Conservation (phyloP, 1,139 yeast species). For the Suhomyces guaymorum region DNA sequence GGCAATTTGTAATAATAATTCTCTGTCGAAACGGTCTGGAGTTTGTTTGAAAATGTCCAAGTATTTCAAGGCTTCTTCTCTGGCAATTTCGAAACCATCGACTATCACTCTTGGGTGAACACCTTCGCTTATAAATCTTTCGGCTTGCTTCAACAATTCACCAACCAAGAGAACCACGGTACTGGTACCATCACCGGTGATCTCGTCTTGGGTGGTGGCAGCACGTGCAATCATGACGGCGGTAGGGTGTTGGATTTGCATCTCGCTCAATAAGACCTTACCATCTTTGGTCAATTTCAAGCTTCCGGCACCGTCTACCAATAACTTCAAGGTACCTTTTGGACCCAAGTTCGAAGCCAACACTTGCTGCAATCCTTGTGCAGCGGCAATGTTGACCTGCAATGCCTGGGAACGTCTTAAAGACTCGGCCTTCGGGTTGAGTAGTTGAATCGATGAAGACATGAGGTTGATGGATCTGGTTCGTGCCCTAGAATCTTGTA, state of each 20-base stretch:
- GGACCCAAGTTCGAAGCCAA: slow-evolving; percentile 93
- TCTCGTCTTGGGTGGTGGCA: slow-evolving; percentile 98
- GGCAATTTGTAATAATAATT: slow-evolving; percentile 87
- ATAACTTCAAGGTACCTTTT: slow-evolving; percentile 92
- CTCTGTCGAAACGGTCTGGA: slow-evolving; percentile 66
- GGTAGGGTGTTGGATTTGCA: slow-evolving; percentile 99
- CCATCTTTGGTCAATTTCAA: slow-evolving; percentile 97
- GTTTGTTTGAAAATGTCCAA: slow-evolving; percentile 62
- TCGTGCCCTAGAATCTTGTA: slow-evolving; percentile 1
- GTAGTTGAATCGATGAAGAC: slow-evolving; percentile 75
- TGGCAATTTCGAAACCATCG: slow-evolving; percentile 92
- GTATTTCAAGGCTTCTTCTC: slow-evolving; percentile 69
- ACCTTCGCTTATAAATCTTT: slow-evolving; percentile 88
- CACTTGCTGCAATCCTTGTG: slow-evolving; percentile 94
- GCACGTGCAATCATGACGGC: slow-evolving; percentile 99
- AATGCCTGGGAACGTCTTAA: slow-evolving; percentile 91
- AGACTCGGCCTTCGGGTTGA: slow-evolving; percentile 97
- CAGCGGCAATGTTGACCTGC: slow-evolving; percentile 93
- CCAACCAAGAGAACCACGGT: slow-evolving; percentile 94
- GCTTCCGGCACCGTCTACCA: slow-evolving; percentile 96
- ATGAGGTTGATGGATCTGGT: slow-evolving; percentile 17
- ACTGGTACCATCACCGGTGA: slow-evolving; percentile 99
- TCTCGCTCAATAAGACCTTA: slow-evolving; percentile 85
- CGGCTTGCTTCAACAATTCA: slow-evolving; percentile 91
- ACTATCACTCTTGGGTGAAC: slow-evolving; percentile 93